These are phyloP conservation scores for Halophytophthora batemanensis DNA, from an alignment of 352 stramenopile species.

Conservation along the genomic window DNA sequence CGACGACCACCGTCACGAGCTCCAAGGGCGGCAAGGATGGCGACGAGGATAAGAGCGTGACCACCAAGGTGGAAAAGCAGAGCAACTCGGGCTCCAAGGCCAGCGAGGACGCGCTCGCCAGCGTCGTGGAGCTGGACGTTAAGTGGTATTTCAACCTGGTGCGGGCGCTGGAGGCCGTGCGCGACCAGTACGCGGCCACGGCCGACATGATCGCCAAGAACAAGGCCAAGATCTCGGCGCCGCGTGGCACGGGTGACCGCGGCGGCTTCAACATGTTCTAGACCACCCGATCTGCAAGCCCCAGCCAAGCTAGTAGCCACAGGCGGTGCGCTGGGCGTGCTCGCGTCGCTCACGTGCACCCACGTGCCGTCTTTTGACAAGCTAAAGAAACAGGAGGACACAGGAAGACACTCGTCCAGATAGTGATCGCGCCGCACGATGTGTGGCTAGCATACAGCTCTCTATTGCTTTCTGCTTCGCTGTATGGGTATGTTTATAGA, in stretches of 20 bases:
- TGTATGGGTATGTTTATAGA: no score
- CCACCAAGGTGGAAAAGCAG: slow-evolving; percentile 55
- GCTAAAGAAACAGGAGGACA: no score
- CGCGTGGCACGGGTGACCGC: slow-evolving; percentile 62
- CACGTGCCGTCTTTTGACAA: no score
- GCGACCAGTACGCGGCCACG: slow-evolving; percentile 74
- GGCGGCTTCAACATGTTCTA: slow-evolving; percentile 84
- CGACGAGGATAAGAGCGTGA: slow-evolving; percentile 71
- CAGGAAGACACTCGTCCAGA: no score
- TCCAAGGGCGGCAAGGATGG: slow-evolving; percentile 63
- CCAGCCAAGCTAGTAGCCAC: no score
- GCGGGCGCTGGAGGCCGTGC: slow-evolving; percentile 63
- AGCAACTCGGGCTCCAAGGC: slow-evolving; percentile 27
- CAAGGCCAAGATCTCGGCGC: slow-evolving; percentile 76
- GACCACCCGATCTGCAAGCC: no score
- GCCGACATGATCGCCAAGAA: slow-evolving; percentile 76
- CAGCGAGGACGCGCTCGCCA: slow-evolving; percentile 54
- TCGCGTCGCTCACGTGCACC: no score
- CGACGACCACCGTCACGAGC: slow-evolving; percentile 53
- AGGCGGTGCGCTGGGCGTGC: no score
- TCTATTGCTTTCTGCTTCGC: no score
- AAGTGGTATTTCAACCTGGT: slow-evolving; percentile 85
- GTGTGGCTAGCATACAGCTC: no score
- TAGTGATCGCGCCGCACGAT: no score
- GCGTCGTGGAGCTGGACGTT: slow-evolving; percentile 72